These are phyloP conservation scores for Backusella psychrophila DNA, from an alignment of 192 early-diverging fungal genomes.

Conservation along the genomic window DNA sequence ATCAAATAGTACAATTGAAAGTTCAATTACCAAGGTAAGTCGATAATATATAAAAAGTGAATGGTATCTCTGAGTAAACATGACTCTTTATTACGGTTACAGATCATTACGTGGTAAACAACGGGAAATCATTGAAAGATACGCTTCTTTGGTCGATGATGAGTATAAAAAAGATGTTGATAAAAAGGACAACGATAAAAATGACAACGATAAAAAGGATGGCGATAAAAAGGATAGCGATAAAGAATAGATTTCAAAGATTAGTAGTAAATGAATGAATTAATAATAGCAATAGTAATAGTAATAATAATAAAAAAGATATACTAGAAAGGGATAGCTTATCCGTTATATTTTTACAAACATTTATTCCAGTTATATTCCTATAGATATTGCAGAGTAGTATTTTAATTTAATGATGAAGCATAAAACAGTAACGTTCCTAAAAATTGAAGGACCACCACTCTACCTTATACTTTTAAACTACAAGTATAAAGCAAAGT, in stretches of 20 bases:
- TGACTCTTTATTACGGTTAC: not conserved
- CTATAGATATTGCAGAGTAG: not conserved
- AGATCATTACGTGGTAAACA: constrained; percentile 45
- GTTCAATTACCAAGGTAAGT: constrained; percentile 71
- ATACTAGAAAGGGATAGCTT: not conserved
- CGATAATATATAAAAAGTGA: not conserved
- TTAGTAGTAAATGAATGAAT: not conserved
- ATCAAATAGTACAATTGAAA: constrained; percentile 88
- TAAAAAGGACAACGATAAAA: not conserved
- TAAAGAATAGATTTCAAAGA: not conserved
- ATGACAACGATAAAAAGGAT: not conserved
- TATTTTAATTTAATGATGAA: not conserved
- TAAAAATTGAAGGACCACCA: too few species aligned
- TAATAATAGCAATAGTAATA: too few species aligned
- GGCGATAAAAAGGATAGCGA: not conserved
- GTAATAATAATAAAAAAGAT: not conserved
- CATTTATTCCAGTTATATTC: not conserved
- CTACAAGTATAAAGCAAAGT: too few species aligned
- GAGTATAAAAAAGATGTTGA: constrained; percentile 10
- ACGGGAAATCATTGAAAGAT: constrained; percentile 60
- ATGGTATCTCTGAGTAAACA: not conserved
- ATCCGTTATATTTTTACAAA: not conserved
- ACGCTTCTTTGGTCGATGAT: constrained; percentile 40
- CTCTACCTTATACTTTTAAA: too few species aligned
- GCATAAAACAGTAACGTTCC: too few species aligned